These are phyloP conservation scores for Hirschfeldia incana DNA, from an alignment of 345 rosid genomes.

Conservation along the genomic window DNA sequence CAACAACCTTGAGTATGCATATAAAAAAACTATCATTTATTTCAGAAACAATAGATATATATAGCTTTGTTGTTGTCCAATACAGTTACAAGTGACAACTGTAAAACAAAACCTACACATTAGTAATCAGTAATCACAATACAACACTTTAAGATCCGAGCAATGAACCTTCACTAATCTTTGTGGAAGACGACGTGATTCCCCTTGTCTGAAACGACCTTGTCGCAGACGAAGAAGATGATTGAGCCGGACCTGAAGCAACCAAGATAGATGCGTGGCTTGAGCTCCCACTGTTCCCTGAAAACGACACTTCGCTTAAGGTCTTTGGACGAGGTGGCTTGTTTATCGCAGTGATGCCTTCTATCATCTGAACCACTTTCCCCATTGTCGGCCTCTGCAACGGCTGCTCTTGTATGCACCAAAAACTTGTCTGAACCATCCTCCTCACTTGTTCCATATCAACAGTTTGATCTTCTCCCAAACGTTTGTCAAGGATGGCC, in stretches of 20 bases:
- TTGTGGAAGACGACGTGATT: constrained; percentile 46
- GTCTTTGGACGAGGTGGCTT: constrained; percentile 54
- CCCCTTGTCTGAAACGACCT: constrained; percentile 45
- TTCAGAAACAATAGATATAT: neutral
- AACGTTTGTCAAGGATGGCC: constrained; percentile 48
- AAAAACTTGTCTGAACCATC: constrained; percentile 53
- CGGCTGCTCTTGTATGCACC: constrained; percentile 74
- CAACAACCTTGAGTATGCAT: constrained; percentile 10
- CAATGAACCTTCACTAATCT: constrained; percentile 41
- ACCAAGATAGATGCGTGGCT: constrained; percentile 51
- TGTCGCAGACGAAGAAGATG: constrained; percentile 49
- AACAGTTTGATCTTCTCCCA: constrained; percentile 32
- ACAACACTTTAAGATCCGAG: constrained; percentile 25
- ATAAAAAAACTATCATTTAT: neutral
- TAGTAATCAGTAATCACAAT: neutral
- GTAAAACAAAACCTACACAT: constrained; percentile 1
- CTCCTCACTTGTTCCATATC: constrained; percentile 53
- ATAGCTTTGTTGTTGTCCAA: neutral
- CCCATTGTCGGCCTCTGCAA: constrained; percentile 62
- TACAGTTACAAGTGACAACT: constrained; percentile 7
- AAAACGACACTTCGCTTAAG: constrained; percentile 27
- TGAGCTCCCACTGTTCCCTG: constrained; percentile 41
- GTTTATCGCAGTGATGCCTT: constrained; percentile 50
- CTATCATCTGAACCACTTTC: constrained; percentile 63
- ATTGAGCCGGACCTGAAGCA: constrained; percentile 46